Conservation (phyloP, 371 early-diverging fungal species). For the Quaeritorhiza haematococci region DNA sequence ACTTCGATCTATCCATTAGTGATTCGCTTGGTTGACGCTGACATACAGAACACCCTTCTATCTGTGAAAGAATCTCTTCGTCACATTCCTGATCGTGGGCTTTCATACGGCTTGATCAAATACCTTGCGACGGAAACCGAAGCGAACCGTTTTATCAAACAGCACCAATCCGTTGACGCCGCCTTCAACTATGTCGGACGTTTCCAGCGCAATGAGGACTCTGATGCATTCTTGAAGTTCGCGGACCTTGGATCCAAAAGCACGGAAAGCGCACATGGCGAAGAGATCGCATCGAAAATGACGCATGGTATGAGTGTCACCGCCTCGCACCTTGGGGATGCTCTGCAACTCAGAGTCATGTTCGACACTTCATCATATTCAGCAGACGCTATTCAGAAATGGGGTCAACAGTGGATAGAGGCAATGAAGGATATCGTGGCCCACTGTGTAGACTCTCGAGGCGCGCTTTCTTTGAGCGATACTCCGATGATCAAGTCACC, state of each 20-base stretch:
- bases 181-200: constrained; percentile 21
- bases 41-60: constrained; percentile 1
- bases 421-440: neutral
- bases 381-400: neutral
- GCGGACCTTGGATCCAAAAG: no score
- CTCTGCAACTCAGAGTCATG: neutral
- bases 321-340: neutral
- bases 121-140: no score
- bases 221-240: constrained; percentile 3
- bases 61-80: constrained; percentile 10
- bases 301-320: neutral
- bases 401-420: neutral
- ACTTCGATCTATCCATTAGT: constrained; percentile 15
- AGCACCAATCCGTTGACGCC: constrained; percentile 2
- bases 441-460: neutral
- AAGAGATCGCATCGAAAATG: no score
- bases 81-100: constrained; percentile 9
- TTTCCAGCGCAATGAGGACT: constrained; percentile 10
- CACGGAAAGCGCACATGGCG: no score
- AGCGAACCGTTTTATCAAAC: neutral
- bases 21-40: neutral
- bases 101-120: constrained; percentile 9
- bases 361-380: neutral
- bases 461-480: neutral
- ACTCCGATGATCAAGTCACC: neutral